These are phyloP conservation scores for Fonsecaea monophora DNA, from an alignment of 2,329 filamentous ascomycete species.

Conservation along the genomic window DNA sequence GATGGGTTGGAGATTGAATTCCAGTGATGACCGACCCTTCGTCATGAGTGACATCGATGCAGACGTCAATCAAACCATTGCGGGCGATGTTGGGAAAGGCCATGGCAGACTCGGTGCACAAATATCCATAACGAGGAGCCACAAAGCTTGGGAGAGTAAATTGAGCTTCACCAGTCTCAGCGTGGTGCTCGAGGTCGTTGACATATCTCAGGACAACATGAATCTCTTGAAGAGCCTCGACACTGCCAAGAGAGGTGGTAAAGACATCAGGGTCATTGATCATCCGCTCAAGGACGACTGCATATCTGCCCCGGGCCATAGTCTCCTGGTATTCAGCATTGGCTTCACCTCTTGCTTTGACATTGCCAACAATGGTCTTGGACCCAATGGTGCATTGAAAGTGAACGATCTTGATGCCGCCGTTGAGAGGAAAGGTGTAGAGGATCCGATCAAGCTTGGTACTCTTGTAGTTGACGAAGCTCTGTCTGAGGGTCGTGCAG, in stretches of 20 bases:
- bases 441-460: slow-evolving; percentile 60
- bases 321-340: slow-evolving; percentile 66
- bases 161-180: slow-evolving; percentile 69
- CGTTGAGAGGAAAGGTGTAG: slow-evolving; percentile 75
- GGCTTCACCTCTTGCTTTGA: slow-evolving; percentile 70
- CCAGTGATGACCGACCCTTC: slow-evolving; percentile 64
- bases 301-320: slow-evolving; percentile 63
- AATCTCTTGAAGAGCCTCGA: slow-evolving; percentile 64
- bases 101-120: slow-evolving; percentile 17
- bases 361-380: slow-evolving; percentile 63
- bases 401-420: slow-evolving; percentile 72
- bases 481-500: slow-evolving; percentile 62
- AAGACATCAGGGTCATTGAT: slow-evolving; percentile 69
- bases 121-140: slow-evolving; percentile 68
- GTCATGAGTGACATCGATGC: slow-evolving; percentile 66
- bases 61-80: slow-evolving; percentile 59
- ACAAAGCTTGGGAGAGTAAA: slow-evolving; percentile 73
- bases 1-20: slow-evolving; percentile 71
- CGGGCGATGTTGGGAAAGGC: slow-evolving; percentile 23
- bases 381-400: slow-evolving; percentile 70
- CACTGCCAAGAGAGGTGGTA: slow-evolving; percentile 70
- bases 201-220: slow-evolving; percentile 70
- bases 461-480: slow-evolving; percentile 63
- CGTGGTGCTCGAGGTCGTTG: slow-evolving; percentile 74
- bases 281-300: slow-evolving; percentile 70